Conservation (phyloP, 2,329 filamentous ascomycete species). For the Tolypocladium sp. region DNA sequence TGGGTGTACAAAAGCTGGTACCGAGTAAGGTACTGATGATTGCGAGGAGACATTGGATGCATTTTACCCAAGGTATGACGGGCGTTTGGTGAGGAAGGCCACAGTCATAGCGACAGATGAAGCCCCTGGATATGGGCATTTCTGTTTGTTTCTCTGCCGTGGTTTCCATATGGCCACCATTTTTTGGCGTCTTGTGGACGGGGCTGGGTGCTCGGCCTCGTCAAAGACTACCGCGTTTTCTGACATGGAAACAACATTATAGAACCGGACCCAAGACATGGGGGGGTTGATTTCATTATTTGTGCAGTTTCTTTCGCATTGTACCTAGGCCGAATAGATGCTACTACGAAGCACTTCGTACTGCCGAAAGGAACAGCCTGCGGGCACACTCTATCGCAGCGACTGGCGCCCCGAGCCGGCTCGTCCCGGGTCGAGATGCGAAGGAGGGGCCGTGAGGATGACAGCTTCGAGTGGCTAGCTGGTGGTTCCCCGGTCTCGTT, state of each 20-base stretch:
- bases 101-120: neutral
- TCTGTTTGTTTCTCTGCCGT: neutral
- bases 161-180: neutral
- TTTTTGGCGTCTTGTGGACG: neutral
- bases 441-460: neutral
- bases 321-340: neutral
- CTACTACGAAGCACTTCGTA: neutral
- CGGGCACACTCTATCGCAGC: neutral
- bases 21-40: neutral
- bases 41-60: slow-evolving; percentile 2
- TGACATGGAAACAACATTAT: neutral
- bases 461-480: neutral
- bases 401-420: neutral
- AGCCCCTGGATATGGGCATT: neutral
- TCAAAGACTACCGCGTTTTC: neutral
- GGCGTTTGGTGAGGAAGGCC: neutral
- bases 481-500: no score
- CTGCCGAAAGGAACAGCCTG: neutral
- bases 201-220: neutral
- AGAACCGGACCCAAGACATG: neutral
- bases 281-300: neutral
- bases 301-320: neutral
- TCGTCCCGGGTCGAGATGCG: neutral
- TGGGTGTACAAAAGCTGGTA: neutral
- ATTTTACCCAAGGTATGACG: neutral